Evolutionary conservation across 2,329 filamentous ascomycete genomes (phyloP), one percentile per base, ranked within the genome.

Genomic region (Fusarium hostae): DNA sequence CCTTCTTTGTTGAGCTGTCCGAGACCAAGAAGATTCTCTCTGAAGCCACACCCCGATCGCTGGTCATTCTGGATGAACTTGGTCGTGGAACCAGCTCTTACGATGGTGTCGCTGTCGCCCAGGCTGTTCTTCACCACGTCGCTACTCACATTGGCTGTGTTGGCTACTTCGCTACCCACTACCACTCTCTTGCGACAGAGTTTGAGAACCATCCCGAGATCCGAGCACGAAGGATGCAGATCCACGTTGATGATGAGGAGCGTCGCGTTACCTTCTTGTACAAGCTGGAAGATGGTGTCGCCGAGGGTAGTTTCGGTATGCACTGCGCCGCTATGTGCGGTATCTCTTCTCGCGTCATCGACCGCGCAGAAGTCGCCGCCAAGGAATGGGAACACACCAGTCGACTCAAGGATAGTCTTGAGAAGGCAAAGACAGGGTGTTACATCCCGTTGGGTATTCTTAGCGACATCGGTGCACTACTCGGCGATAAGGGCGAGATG

Each of bases 251-350:
- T 71, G 93, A 96, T 8, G 88, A 87, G 50, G 88, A 94, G 63
- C 89, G 94, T 28, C 90, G 91, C n/a, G 91, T 99, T n/a, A 98
- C 95, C 0, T 99, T 99, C 83, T 81, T 99, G 60, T 99, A 99
- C 84, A 95, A 94, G 77, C 88, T 99, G 0, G 96, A 98, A 81
- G 89, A 94, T 18, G 96, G 96, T 3, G 94, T 98, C 13, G 96
- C 96, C 0, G 95, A 98, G 81, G 96, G 96, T 20, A 97, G 94
- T 78, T 99, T 98, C 78, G 96, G 96, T 76, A 99, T 99, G 96
- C 96, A 99, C 81, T 99, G 96, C 79, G 96, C 96, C 2, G 92
- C 94, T 66, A 99, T 99, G 96, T 99, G 96, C 76, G 96, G 96
- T 2, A 98, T 99, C 71, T 90, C 94, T 0, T 85, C 86, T 47